Evolutionary conservation across 164 flowering plant genomes (phyloP).

Genomic region (Sextonia rubra): DNA sequence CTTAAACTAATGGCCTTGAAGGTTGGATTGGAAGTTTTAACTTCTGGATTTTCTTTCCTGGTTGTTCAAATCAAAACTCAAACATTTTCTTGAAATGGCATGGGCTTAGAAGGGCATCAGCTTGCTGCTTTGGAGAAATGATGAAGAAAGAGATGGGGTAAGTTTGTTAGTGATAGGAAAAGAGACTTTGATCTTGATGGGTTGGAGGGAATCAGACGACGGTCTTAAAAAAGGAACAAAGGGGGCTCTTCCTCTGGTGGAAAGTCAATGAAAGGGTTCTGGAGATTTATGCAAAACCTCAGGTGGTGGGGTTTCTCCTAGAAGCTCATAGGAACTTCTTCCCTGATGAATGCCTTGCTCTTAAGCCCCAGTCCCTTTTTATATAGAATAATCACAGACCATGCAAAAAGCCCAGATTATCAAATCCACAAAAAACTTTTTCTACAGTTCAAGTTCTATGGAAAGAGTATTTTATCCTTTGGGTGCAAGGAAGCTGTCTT

Average conservation of each 20-base stretch:
- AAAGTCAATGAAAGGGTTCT: not conserved
- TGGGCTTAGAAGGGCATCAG: not conserved
- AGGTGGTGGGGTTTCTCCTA: not conserved
- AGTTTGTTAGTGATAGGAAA: not conserved
- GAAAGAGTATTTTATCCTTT: not conserved
- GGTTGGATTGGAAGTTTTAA: too few relatives aligned
- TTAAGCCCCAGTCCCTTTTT: slow-evolving; percentile 24
- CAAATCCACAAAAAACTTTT: not conserved
- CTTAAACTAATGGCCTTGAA: not conserved
- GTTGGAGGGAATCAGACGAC: not conserved
- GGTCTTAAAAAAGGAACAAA: not conserved
- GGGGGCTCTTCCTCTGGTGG: not conserved
- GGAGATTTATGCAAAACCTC: slow-evolving; percentile 13
- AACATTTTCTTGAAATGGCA: too few relatives aligned
- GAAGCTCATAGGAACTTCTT: slow-evolving; percentile 29
- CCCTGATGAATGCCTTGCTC: not conserved
- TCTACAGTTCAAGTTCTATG: not conserved
- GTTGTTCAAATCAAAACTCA: not conserved
- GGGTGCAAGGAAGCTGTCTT: not conserved
- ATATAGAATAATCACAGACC: slow-evolving; percentile 14
- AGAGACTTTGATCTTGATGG: not conserved
- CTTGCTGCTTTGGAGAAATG: not conserved
- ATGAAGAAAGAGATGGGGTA: not conserved
- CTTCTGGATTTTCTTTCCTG: not conserved
- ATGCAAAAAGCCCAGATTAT: slow-evolving; percentile 14